These are phyloP conservation scores for Kuraishia borneana DNA, from an alignment of 805 yeast genomes.

Conservation along the genomic window DNA sequence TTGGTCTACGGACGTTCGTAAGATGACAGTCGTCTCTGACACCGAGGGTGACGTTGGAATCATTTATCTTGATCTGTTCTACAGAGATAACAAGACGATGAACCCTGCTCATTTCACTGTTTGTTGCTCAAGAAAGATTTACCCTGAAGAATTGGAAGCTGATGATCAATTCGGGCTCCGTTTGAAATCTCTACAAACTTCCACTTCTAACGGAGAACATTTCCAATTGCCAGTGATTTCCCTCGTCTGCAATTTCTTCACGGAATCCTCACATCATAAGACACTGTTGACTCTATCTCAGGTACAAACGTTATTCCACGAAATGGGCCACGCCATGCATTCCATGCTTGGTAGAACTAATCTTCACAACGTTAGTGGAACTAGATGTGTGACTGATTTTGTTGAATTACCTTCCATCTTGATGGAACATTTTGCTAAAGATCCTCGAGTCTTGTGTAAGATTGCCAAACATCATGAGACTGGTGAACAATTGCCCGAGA, in stretches of 20 bases:
- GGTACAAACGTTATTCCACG: conserved; percentile 92
- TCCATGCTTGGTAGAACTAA: conserved; percentile 91
- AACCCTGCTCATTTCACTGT: conserved; percentile 95
- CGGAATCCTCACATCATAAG: conserved; percentile 23
- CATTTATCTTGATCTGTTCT: conserved; percentile 81
- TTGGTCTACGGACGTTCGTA: conserved; percentile 82
- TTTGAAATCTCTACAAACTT: conserved; percentile 19
- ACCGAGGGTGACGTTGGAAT: conserved; percentile 59
- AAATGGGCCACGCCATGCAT: conserved; percentile 98
- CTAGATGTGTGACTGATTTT: conserved; percentile 91
- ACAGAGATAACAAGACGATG: conserved; percentile 61
- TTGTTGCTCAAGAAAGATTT: conserved; percentile 80
- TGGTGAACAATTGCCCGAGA: conserved; percentile 43
- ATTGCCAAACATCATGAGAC: conserved; percentile 69
- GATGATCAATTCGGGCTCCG: conserved; percentile 25
- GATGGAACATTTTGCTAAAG: conserved; percentile 88
- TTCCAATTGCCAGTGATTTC: conserved; percentile 87
- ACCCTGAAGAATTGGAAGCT: conserved; percentile 35
- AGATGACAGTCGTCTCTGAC: conserved; percentile 64
- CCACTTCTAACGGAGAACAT: conserved; percentile 30
- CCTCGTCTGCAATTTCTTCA: conserved; percentile 70
- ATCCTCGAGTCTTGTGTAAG: conserved; percentile 58
- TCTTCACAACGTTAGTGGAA: conserved; percentile 87
- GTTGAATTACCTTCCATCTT: conserved; percentile 95
- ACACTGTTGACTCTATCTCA: conserved; percentile 64